These are phyloP conservation scores for Paulownia fortunei DNA, from an alignment of 257 asterid genomes.

Conservation along the genomic window DNA sequence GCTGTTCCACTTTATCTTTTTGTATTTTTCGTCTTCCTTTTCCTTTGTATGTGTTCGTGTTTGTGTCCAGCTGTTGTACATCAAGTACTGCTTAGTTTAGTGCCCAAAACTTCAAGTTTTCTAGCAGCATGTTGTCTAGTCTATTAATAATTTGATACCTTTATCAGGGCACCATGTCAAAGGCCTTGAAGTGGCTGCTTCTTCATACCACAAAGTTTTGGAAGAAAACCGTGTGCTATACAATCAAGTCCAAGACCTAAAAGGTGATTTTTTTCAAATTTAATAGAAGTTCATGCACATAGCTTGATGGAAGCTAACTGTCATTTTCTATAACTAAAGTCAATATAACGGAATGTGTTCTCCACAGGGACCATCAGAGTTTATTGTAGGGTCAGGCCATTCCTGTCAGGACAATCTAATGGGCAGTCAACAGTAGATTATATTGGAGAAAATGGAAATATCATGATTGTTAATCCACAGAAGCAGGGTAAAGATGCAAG, in stretches of 20 bases:
- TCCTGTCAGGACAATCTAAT: slow-evolving; percentile 60
- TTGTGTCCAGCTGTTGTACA: not conserved
- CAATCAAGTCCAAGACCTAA: slow-evolving; percentile 94
- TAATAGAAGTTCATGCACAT: not conserved
- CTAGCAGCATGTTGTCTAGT: slow-evolving; percentile 11
- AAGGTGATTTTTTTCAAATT: slow-evolving; percentile 55
- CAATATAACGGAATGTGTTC: not conserved
- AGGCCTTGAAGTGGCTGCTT: slow-evolving; percentile 70
- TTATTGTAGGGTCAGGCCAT: slow-evolving; percentile 88
- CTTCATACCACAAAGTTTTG: slow-evolving; percentile 81
- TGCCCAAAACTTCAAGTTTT: not conserved
- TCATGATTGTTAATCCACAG: slow-evolving; percentile 82
- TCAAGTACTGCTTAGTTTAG: not conserved
- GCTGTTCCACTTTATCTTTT: slow-evolving; percentile 4
- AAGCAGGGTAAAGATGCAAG: slow-evolving; percentile 88
- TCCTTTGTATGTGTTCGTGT: not conserved
- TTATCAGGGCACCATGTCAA: slow-evolving; percentile 70
- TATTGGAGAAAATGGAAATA: slow-evolving; percentile 89
- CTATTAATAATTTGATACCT: slow-evolving; percentile 16
- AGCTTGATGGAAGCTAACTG: not conserved
- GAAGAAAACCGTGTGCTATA: slow-evolving; percentile 88
- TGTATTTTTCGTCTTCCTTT: not conserved
- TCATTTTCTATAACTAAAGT: not conserved
- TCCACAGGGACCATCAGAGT: slow-evolving; percentile 83
- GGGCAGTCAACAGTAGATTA: slow-evolving; percentile 81